These are phyloP conservation scores for Mycothermus thermophilus DNA, from an alignment of 495 filamentous ascomycete species.

Conservation along the genomic window DNA sequence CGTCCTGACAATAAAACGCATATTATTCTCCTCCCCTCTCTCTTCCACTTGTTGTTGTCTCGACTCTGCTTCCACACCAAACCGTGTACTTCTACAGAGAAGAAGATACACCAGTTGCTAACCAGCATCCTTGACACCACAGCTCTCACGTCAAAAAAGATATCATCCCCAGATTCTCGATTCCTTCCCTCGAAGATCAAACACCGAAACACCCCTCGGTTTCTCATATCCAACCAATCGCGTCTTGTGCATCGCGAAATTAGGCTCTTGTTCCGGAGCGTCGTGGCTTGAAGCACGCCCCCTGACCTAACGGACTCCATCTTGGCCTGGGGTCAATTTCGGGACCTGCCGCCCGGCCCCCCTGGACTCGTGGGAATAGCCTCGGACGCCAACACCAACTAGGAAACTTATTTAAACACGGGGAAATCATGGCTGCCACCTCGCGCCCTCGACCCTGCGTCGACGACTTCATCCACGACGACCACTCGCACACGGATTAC, in stretches of 20 bases:
- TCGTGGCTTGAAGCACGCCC: constrained; percentile 4
- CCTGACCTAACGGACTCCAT: too few species aligned
- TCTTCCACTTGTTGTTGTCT: not conserved
- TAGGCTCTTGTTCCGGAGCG: constrained; percentile 11
- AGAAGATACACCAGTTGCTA: constrained; percentile 18
- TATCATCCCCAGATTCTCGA: constrained; percentile 8
- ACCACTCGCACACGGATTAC: too few species aligned
- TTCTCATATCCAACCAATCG: constrained; percentile 10
- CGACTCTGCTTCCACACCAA: not conserved
- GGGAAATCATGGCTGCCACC: constrained; percentile 16
- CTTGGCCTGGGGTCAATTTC: too few species aligned
- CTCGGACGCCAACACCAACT: too few species aligned
- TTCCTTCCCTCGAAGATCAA: constrained; percentile 12
- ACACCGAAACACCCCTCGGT: constrained; percentile 12
- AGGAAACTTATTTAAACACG: constrained; percentile 11
- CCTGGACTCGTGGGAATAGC: too few species aligned
- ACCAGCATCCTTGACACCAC: constrained; percentile 20
- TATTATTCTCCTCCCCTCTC: too few species aligned
- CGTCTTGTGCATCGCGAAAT: constrained; percentile 21
- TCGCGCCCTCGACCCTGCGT: constrained; percentile 8
- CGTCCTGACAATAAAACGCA: too few species aligned
- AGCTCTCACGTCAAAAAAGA: too few species aligned
- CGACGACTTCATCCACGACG: constrained; percentile 13
- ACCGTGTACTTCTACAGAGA: constrained; percentile 2
- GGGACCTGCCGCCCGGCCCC: too few species aligned